Base-by-base conservation (phyloP, 139 green algal species). In the Chlamydomonas urium region DNA sequence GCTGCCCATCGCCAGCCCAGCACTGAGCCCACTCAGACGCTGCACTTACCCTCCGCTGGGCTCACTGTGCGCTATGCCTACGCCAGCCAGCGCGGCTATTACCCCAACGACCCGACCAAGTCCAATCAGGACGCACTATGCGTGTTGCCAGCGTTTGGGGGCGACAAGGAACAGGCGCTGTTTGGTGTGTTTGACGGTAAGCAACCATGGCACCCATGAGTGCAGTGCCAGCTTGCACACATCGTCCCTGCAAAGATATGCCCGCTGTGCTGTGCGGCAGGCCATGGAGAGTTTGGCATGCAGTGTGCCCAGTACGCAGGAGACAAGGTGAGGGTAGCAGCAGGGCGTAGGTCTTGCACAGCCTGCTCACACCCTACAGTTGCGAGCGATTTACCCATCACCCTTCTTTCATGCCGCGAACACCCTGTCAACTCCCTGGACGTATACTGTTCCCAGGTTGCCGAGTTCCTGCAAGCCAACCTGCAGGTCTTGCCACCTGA, bases 121-220 rank as follows among this genome's bases (percentile, higher is more conserved):
- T 65, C 83, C 10, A 98, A 97, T 74, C 93, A 99, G 81, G 94
- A 98, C 72, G 74, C 82, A 0, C 89, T 90, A 8, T 90, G 78
- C 58, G 81, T 89, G 2, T 65, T 84, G 14, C 79, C 82, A 8
- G 47, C 79, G 10, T 95, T 96, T 74, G 86, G 77, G 0, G 85
- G 84, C 1, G 79, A 89, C 38, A 45, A 86, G 2, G 86, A 93
- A 53, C 79, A 91, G 56, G 71, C 81, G 3, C 58, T 94, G 24
- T 88, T 91, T 31, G 85, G 83, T 19, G 93, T 98, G 5, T 98
- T 95, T 78, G 94, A 98, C 73, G 63, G 42, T 53, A 17, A 17
- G 42, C 14, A 17, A 53, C 14, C 42, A n/a, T 53, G 42, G 17
- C 42, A 53, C 42, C 14, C 42, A 53, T n/a, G 42, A n/a, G 42